Conservation (phyloP, 371 early-diverging fungal genomes). For the Rhizopus microsporus region DNA sequence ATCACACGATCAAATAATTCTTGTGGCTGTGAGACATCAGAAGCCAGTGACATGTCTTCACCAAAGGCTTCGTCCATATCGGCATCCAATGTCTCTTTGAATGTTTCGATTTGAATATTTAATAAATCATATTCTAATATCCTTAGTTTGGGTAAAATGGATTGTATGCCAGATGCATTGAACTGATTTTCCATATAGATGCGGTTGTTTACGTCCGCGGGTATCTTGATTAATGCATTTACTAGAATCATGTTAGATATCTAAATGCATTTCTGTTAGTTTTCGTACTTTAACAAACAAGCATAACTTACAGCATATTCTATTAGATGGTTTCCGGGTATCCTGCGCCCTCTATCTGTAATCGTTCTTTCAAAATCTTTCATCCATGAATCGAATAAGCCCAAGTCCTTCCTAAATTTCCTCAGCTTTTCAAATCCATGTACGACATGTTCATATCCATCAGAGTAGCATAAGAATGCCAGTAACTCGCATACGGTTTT, state of each 20-base stretch:
- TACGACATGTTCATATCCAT: slow-evolving; percentile 73
- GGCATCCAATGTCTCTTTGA: slow-evolving; percentile 70
- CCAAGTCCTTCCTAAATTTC: slow-evolving; percentile 49
- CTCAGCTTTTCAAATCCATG: slow-evolving; percentile 46
- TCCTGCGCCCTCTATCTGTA: slow-evolving; percentile 39
- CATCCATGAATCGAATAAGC: slow-evolving; percentile 77
- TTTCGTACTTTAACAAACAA: background rate
- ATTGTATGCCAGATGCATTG: slow-evolving; percentile 63
- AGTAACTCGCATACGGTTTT: slow-evolving; percentile 77
- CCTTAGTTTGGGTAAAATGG: slow-evolving; percentile 63
- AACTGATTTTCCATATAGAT: slow-evolving; percentile 78
- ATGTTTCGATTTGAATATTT: slow-evolving; percentile 71
- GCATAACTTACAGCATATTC: slow-evolving; percentile 69
- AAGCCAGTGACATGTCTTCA: slow-evolving; percentile 13
- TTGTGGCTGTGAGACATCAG: slow-evolving; percentile 56
- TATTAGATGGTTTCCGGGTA: slow-evolving; percentile 69
- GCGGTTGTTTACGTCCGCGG: slow-evolving; percentile 69
- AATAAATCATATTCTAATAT: slow-evolving; percentile 64
- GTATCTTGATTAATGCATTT: slow-evolving; percentile 75
- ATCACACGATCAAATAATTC: slow-evolving; percentile 70
- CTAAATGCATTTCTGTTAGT: slow-evolving; percentile 22
- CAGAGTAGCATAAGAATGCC: slow-evolving; percentile 76
- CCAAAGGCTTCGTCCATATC: slow-evolving; percentile 48
- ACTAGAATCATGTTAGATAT: slow-evolving; percentile 81
- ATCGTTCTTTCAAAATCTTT: slow-evolving; percentile 67